phyloP scores from a whole-genome alignment of 1,284 basidiomycete genomes.

The Ustilago crameri region DNA sequence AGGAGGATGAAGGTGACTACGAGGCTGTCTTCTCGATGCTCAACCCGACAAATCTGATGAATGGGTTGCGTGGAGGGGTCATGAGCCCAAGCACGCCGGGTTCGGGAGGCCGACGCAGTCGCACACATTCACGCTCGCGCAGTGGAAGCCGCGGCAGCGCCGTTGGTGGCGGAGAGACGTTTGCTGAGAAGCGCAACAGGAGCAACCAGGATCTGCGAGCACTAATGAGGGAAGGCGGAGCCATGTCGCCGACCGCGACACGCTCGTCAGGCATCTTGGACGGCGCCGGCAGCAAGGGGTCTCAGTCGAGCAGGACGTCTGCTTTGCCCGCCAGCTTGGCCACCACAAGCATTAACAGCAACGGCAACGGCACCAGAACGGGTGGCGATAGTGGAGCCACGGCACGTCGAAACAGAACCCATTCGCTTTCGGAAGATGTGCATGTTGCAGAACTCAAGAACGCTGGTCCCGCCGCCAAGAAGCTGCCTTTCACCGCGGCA shows the following conservation, averaged over 20 bases:
- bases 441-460: slow-evolving; percentile 46
- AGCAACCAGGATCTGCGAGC: slow-evolving; percentile 55
- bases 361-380: slow-evolving; percentile 8
- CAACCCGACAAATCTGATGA: slow-evolving; percentile 34
- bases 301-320: slow-evolving; percentile 26
- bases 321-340: slow-evolving; percentile 31
- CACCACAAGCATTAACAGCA: slow-evolving; percentile 25
- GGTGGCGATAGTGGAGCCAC: slow-evolving; percentile 10
- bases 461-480: slow-evolving; percentile 41
- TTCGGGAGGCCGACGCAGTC: slow-evolving; percentile 30
- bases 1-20: slow-evolving; percentile 64
- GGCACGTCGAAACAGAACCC: slow-evolving; percentile 40
- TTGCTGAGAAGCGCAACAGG: slow-evolving; percentile 62
- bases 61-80: slow-evolving; percentile 31
- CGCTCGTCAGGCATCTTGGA: slow-evolving; percentile 22
- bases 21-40: slow-evolving; percentile 64
- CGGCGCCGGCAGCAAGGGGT: slow-evolving; percentile 14
- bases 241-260: slow-evolving; percentile 48
- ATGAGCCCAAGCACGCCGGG: slow-evolving; percentile 47
- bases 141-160: slow-evolving; percentile 50
- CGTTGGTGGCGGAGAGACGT: slow-evolving; percentile 46
- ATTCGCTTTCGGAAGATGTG: slow-evolving; percentile 51
- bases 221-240: slow-evolving; percentile 52
- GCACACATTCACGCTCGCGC: slow-evolving; percentile 52
- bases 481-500: slow-evolving; percentile 47